A percentile compares a stretch with the other conserved stretches of the same genome.
phyloP scores from a whole-genome alignment of 192 early-diverging fungal genomes.

The Ambispora gerdemannii region DNA sequence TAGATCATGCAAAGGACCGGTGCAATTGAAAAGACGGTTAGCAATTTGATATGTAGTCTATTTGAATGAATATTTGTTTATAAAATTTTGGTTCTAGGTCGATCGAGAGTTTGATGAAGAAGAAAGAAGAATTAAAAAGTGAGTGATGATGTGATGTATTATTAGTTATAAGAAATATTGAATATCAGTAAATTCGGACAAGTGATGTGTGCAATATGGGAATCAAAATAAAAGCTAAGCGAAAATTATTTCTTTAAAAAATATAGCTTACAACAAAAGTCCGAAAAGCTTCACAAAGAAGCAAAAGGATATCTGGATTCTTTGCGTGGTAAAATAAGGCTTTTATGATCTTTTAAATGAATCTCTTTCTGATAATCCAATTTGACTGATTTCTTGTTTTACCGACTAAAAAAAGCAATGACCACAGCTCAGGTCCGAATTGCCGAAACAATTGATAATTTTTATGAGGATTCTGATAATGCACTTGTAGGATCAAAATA shows the following conservation, averaged over 20 bases:
- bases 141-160: neutral
- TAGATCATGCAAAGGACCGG: slow-evolving; percentile 72
- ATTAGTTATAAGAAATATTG: neutral
- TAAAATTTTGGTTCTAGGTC: slow-evolving; percentile 24
- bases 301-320: slow-evolving; percentile 90
- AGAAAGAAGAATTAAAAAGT: slow-evolving; percentile 70
- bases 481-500: slow-evolving; percentile 76
- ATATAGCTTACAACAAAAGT: slow-evolving; percentile 70
- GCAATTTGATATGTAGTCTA: neutral
- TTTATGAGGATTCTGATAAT: slow-evolving; percentile 84
- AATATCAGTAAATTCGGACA: too few relatives aligned
- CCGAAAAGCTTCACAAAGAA: slow-evolving; percentile 83
- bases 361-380: neutral
- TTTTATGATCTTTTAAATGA: neutral
- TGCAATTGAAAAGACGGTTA: slow-evolving; percentile 67
- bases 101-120: slow-evolving; percentile 84
- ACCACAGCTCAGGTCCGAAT: slow-evolving; percentile 80
- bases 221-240: too few relatives aligned
- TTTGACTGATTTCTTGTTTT: neutral
- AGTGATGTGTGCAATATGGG: too few relatives aligned
- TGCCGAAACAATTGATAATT: slow-evolving; percentile 82
- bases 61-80: neutral
- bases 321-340: slow-evolving; percentile 56
- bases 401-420: slow-evolving; percentile 55
- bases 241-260: neutral